These are phyloP conservation scores for Immersiporthe knoxdaviesiana DNA, from an alignment of 2,329 filamentous ascomycete species.

Conservation along the genomic window DNA sequence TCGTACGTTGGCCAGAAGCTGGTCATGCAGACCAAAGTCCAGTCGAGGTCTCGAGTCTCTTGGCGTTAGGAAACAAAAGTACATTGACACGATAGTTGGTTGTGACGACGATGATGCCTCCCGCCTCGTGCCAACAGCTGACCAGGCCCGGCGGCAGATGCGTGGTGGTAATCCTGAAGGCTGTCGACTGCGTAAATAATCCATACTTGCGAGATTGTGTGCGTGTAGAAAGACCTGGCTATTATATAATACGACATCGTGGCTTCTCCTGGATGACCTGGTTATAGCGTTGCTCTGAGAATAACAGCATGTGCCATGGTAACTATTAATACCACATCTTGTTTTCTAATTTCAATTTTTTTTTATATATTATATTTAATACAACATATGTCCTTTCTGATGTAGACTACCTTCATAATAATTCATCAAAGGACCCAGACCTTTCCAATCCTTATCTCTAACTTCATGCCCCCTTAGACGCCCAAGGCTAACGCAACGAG, in stretches of 20 bases:
- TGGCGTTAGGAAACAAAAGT: conserved; percentile 37
- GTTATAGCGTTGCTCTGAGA: no score
- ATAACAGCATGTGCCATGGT: no score
- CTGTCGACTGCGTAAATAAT: not conserved
- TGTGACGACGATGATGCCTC: conserved; percentile 45
- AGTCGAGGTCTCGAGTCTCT: conserved; percentile 24
- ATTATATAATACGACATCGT: no score
- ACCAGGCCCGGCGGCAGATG: conserved; percentile 46
- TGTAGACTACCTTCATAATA: no score
- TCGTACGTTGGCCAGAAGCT: conserved; percentile 29
- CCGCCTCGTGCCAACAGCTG: conserved; percentile 38
- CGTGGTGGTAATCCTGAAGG: conserved; percentile 45
- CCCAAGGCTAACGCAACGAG: not conserved
- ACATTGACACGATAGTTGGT: conserved; percentile 38
- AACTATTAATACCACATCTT: no score
- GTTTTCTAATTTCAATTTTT: no score
- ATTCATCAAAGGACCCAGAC: no score
- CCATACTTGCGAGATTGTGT: not conserved
- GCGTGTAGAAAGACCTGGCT: not conserved
- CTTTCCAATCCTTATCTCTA: not conserved
- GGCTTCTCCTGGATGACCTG: no score
- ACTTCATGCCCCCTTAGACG: not conserved
- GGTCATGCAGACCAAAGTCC: conserved; percentile 30
- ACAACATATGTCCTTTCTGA: no score
- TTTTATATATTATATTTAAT: no score